phyloP scores from a whole-genome alignment of 2,329 filamentous ascomycete genomes.

The Corynespora cassiicola region DNA sequence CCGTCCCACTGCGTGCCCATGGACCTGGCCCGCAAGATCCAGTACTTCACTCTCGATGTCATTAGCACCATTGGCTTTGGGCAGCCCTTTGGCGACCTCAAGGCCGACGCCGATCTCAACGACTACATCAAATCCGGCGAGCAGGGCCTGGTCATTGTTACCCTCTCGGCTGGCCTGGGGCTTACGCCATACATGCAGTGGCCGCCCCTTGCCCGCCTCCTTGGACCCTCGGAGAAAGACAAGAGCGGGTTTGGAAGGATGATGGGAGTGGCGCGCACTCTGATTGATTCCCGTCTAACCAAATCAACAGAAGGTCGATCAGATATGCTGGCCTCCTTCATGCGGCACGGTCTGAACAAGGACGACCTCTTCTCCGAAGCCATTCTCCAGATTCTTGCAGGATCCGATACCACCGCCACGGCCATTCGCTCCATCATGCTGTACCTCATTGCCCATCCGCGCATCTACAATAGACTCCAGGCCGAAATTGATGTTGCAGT shows the following conservation, averaged over 20 bases:
- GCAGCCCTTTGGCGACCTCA: conserved; percentile 56
- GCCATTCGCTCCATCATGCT: conserved; percentile 60
- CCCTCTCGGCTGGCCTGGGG: conserved; percentile 13
- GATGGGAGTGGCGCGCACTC: conserved; percentile 21
- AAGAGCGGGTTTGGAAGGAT: conserved; percentile 28
- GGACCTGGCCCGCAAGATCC: conserved; percentile 55
- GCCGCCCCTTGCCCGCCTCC: conserved; percentile 23
- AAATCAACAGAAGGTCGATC: conserved; percentile 51
- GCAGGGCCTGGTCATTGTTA: conserved; percentile 21
- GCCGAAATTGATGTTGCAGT: conserved; percentile 53
- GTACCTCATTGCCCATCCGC: conserved; percentile 56
- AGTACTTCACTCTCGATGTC: conserved; percentile 62
- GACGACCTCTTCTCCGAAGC: conserved; percentile 50
- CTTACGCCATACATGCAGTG: conserved; percentile 20
- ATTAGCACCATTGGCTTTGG: conserved; percentile 61
- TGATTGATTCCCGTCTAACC: conserved; percentile 25
- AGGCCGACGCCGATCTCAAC: conserved; percentile 55
- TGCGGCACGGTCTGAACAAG: conserved; percentile 50
- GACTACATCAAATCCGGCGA: conserved; percentile 51
- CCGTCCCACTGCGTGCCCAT: conserved; percentile 28
- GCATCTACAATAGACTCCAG: conserved; percentile 52
- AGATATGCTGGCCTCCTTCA: conserved; percentile 62
- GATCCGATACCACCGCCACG: conserved; percentile 64
- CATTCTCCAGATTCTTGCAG: conserved; percentile 57
- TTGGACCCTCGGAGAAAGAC: conserved; percentile 40